Conservation (phyloP, 331 rosid genomes). For the Acacia pycnantha region DNA sequence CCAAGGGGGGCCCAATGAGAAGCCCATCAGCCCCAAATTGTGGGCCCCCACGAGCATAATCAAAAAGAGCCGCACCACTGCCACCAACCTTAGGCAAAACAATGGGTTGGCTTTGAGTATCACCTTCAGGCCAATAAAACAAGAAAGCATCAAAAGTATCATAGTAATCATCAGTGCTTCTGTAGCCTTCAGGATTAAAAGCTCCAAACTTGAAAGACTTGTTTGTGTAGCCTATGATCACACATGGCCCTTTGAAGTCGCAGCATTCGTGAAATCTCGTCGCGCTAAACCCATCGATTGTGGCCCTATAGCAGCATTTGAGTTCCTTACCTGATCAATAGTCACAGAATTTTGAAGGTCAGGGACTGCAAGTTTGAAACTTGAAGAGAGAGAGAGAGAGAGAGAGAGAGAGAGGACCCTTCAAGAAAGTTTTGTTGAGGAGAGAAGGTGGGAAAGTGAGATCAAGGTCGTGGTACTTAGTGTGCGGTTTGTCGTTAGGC, state of each 20-base stretch:
- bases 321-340: slow-evolving; percentile 75
- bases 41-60: slow-evolving; percentile 85
- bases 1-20: slow-evolving; percentile 81
- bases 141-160: slow-evolving; percentile 85
- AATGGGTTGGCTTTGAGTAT: slow-evolving; percentile 37
- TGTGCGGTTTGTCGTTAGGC: slow-evolving; percentile 44
- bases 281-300: slow-evolving; percentile 80
- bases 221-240: slow-evolving; percentile 79
- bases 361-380: neutral
- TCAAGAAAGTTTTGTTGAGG: slow-evolving; percentile 64
- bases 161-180: slow-evolving; percentile 92
- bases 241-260: slow-evolving; percentile 92
- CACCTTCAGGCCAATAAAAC: slow-evolving; percentile 61
- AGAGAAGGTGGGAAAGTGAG: slow-evolving; percentile 77
- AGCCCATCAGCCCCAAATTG: slow-evolving; percentile 92
- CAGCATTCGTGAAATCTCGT: slow-evolving; percentile 67
- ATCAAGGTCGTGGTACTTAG: slow-evolving; percentile 69
- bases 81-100: slow-evolving; percentile 82
- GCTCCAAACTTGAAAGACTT: slow-evolving; percentile 91
- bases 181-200: slow-evolving; percentile 86
- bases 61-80: slow-evolving; percentile 89
- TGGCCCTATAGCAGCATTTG: slow-evolving; percentile 84
- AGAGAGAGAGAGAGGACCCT: slow-evolving; percentile 38
- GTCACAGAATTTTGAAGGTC: neutral
- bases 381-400: neutral